phyloP scores from a whole-genome alignment of 1,139 yeast genomes.

The Diutina sp. region DNA sequence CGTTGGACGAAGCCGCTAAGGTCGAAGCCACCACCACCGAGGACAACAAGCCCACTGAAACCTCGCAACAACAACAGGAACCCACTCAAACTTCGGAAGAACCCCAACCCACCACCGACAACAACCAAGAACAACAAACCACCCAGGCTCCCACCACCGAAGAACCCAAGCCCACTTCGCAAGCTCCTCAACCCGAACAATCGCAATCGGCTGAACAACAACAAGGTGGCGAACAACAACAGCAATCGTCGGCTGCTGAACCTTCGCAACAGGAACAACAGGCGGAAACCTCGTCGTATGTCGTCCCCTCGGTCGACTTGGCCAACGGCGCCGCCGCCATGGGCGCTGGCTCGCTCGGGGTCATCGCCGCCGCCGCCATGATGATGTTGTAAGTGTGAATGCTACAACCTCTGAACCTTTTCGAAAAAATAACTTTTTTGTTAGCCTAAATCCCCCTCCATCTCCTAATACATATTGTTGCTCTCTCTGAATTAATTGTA shows the following conservation, averaged over 20 bases:
- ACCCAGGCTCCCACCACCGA: neutral
- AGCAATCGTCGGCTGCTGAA: no score
- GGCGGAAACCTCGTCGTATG: neutral
- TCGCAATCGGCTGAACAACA: neutral
- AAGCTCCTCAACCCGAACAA: neutral
- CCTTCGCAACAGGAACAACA: neutral
- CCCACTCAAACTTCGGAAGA: neutral
- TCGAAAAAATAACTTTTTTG: no score
- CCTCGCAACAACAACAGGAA: neutral
- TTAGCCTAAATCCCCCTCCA: neutral
- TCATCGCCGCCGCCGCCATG: neutral
- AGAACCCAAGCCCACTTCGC: neutral
- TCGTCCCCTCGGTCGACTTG: neutral
- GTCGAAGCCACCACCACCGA: neutral
- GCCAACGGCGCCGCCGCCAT: neutral
- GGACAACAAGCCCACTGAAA: neutral
- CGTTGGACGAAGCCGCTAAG: neutral
- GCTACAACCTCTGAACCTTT: neutral
- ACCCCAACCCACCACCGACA: neutral
- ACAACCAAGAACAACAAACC: neutral
- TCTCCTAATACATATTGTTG: neutral
- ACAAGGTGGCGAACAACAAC: no score
- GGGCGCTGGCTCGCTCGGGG: conserved; percentile 2
- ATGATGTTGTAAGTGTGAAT: neutral
- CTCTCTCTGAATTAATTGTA: neutral